Base-by-base conservation (phyloP, 768 basidiomycete genomes). In the Suillus placidus region DNA sequence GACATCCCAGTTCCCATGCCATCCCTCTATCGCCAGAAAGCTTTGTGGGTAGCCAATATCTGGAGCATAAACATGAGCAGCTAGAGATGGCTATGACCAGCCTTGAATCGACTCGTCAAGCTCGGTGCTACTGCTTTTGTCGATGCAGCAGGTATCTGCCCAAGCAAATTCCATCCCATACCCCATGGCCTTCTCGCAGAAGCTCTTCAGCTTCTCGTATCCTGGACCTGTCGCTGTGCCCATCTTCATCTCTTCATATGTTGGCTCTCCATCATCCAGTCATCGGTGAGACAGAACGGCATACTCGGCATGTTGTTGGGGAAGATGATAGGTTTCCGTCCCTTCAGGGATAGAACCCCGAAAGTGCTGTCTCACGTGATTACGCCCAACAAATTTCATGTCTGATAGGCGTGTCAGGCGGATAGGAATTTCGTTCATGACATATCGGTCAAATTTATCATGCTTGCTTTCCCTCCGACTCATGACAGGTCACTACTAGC, bases 61-160 rank as follows among this genome's bases (percentile, higher is more conserved):
- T 26, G 12, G 3, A 49, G 23, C 23, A 26, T 26, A 23, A 20
- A 26, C 10, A 23, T 14, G 49, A 5, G 23, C 23, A 6, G 14
- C 49, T 51, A 26, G 49, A 51, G 49, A 51, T 51, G 49, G 23
- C 49, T 26, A 51, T 51, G 49, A 51, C 49, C 6, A 51, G 49
- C 49, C 49, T 51, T n/a, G 43, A 23, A 62, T 62, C 43, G 61
- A 62, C 43, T 62, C 61, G 18, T 62, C 61, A 18, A 62, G 61
- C 16, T 62, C 61, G 16, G 43, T 26, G n/a, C 61, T 62, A 30
- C 61, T 55, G 32, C 18, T 34, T 20, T 34, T 55, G 54, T 55
- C 32, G 10, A 55, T 55, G 54, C 54, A 55, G 32, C 54, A 55
- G 18, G 61, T 62, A 49, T 62, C 61, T 18, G 61, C 5, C 61